A percentile compares a stretch with the other conserved stretches of the same genome.
Evolutionary conservation across 768 basidiomycete genomes (phyloP).

Genomic region (Pleurotus giganteus): DNA sequence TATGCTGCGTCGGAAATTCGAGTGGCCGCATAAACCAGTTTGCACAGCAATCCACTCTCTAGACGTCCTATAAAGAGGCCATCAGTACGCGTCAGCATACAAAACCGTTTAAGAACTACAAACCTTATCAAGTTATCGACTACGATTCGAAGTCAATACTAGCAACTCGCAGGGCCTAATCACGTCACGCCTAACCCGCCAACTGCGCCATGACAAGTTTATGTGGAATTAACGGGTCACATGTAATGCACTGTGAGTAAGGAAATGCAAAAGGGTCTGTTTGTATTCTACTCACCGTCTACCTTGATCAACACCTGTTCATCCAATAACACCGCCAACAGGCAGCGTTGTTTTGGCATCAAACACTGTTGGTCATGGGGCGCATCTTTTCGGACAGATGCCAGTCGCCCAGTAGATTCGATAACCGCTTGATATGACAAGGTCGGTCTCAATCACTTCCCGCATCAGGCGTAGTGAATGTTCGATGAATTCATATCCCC

Average conservation of each 20-base stretch:
- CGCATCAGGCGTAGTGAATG: background rate
- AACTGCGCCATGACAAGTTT: background rate
- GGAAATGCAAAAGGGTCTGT: background rate
- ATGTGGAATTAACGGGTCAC: background rate
- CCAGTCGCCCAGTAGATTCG: background rate
- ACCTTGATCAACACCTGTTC: conserved; percentile 5
- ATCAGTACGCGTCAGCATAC: background rate
- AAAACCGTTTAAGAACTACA: background rate
- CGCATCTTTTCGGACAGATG: background rate
- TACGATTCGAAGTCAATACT: background rate
- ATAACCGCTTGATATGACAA: background rate
- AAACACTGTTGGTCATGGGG: conserved; percentile 1
- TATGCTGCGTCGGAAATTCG: background rate
- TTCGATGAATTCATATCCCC: background rate
- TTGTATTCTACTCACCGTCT: background rate
- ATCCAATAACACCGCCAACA: background rate
- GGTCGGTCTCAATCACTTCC: conserved; percentile 2
- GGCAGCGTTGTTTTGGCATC: background rate
- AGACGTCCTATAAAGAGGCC: background rate
- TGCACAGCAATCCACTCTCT: background rate
- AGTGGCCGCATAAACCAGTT: conserved; percentile 6
- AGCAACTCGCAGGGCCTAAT: background rate
- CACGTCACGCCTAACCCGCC: background rate
- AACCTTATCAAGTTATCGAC: background rate
- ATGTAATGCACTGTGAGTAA: background rate